A percentile compares a stretch with the other conserved stretches of the same genome.
These are phyloP conservation scores for Phytophthora gonapodyides DNA, from an alignment of 352 stramenopile species.

Conservation along the genomic window DNA sequence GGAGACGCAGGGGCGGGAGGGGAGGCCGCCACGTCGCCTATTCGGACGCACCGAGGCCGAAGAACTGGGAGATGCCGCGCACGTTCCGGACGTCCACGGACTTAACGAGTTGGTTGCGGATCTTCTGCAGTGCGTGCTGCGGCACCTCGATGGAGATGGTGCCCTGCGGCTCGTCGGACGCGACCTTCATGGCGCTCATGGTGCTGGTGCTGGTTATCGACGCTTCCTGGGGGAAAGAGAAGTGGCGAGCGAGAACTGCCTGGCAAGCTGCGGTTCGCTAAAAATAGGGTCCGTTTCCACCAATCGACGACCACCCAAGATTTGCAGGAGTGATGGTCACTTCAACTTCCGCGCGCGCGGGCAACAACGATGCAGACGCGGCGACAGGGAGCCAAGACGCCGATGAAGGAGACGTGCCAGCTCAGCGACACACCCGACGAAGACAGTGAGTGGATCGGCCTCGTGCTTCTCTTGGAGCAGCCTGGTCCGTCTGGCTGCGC, in stretches of 20 bases:
- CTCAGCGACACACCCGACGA: slow-evolving; percentile 38
- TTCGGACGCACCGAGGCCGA: slow-evolving; percentile 61
- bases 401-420: slow-evolving; percentile 36
- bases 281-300: slow-evolving; percentile 34
- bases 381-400: slow-evolving; percentile 7
- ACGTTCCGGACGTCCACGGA: slow-evolving; percentile 77
- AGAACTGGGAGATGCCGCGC: slow-evolving; percentile 81
- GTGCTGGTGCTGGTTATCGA: slow-evolving; percentile 12
- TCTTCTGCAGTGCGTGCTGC: slow-evolving; percentile 60
- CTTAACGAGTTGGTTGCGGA: slow-evolving; percentile 71
- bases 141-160: slow-evolving; percentile 74
- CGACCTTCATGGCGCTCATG: slow-evolving; percentile 57
- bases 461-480: neutral
- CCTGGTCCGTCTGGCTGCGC: neutral
- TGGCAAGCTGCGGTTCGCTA: slow-evolving; percentile 41
- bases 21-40: neutral
- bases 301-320: slow-evolving; percentile 19
- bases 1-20: neutral
- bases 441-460: slow-evolving; percentile 21
- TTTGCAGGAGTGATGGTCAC: slow-evolving; percentile 37
- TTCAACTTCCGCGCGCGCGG: slow-evolving; percentile 38
- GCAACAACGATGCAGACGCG: slow-evolving; percentile 30
- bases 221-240: slow-evolving; percentile 28
- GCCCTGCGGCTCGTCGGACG: slow-evolving; percentile 52
- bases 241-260: slow-evolving; percentile 14